Conservation (phyloP, 371 early-diverging fungal species). For the Gilbertella persicaria region DNA sequence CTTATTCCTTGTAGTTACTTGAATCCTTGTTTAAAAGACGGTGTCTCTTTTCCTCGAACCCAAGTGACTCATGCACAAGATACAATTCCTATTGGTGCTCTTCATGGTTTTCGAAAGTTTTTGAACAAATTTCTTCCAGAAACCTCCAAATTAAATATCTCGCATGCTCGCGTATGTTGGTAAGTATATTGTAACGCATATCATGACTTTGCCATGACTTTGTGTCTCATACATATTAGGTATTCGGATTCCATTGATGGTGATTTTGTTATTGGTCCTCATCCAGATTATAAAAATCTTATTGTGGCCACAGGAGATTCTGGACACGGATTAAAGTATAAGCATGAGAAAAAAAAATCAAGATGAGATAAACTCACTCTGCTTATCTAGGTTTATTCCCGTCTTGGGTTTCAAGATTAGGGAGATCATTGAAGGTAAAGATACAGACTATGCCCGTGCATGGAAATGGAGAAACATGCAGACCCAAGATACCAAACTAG, state of each 20-base stretch:
- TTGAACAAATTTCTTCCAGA: slow-evolving; percentile 38
- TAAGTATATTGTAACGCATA: slow-evolving; percentile 4
- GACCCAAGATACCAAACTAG: slow-evolving; percentile 25
- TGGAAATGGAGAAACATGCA: slow-evolving; percentile 32
- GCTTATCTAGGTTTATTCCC: slow-evolving; percentile 29
- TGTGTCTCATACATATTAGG: too few relatives aligned
- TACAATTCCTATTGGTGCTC: slow-evolving; percentile 41
- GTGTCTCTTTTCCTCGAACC: slow-evolving; percentile 47
- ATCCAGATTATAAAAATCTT: slow-evolving; percentile 43
- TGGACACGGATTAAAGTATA: slow-evolving; percentile 57
- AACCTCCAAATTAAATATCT: slow-evolving; percentile 30
- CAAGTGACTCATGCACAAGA: slow-evolving; percentile 36
- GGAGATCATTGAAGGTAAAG: slow-evolving; percentile 34
- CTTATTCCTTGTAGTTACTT: slow-evolving; percentile 13
- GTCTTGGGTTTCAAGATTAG: slow-evolving; percentile 33
- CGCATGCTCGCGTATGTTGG: slow-evolving; percentile 43
- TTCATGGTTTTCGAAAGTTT: slow-evolving; percentile 34
- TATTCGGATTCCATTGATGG: slow-evolving; percentile 51
- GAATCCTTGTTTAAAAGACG: slow-evolving; percentile 31
- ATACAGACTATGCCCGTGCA: slow-evolving; percentile 24
- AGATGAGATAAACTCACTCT: not conserved
- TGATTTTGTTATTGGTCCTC: slow-evolving; percentile 41
- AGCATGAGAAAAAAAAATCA: not conserved
- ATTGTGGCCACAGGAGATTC: slow-evolving; percentile 50
- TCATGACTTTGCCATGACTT: too few relatives aligned